A percentile compares a stretch with the other conserved stretches of the same genome.
phyloP scores from a whole-genome alignment of 768 basidiomycete genomes.

The Lactarius psammicola region DNA sequence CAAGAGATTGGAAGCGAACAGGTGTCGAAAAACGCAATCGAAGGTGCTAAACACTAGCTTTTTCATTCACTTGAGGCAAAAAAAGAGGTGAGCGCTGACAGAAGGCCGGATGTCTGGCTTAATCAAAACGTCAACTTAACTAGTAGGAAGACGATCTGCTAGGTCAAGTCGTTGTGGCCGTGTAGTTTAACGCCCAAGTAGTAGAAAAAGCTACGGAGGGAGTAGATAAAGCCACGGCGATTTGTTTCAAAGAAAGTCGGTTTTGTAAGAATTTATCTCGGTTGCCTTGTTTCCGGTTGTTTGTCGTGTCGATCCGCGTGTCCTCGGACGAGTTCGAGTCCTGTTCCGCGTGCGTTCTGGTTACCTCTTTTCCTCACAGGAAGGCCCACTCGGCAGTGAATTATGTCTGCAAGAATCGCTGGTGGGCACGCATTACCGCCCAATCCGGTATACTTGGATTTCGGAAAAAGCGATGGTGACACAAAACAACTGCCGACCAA shows the following conservation, averaged over 20 bases:
- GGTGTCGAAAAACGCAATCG: not conserved
- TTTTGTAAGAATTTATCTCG: not conserved
- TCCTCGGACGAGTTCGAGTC: not conserved
- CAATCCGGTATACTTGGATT: conserved; percentile 56
- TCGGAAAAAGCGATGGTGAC: conserved; percentile 62
- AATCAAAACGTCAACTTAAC: conserved; percentile 50
- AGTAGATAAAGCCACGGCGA: conserved; percentile 61
- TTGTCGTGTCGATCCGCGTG: not conserved
- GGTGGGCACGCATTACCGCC: conserved; percentile 41
- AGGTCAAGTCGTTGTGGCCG: conserved; percentile 50
- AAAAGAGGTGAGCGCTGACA: not conserved
- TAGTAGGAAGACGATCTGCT: conserved; percentile 60
- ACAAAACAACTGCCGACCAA: conserved; percentile 53
- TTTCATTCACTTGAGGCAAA: not conserved
- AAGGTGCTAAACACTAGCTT: not conserved
- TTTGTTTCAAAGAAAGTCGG: not conserved
- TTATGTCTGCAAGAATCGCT: conserved; percentile 27
- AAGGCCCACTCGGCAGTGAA: not conserved
- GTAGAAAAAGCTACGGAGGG: conserved; percentile 43
- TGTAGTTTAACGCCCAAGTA: conserved; percentile 68
- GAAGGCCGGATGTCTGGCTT: conserved; percentile 19
- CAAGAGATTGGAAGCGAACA: not conserved
- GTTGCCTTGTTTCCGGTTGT: conserved; percentile 1
- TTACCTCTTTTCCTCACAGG: not conserved
- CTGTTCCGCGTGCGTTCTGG: conserved; percentile 17